phyloP scores from a whole-genome alignment of 192 early-diverging fungal genomes.

The Coemansia sp. region DNA sequence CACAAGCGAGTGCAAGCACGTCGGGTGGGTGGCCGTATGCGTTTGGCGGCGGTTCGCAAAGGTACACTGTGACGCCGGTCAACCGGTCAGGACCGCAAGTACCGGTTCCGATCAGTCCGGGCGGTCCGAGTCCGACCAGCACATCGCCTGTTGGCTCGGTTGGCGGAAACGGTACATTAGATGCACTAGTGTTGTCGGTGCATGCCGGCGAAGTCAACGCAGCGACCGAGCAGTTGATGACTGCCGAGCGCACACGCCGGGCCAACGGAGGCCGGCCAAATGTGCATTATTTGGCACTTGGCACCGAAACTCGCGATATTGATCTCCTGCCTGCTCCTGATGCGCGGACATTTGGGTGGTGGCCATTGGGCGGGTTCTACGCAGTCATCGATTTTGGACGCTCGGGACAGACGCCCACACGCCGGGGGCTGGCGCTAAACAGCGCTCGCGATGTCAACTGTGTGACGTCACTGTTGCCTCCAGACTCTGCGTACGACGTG shows the following conservation, averaged over 20 bases:
- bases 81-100: constrained; percentile 13
- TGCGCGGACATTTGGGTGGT: constrained; percentile 30
- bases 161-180: constrained; percentile 28
- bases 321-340: constrained; percentile 24
- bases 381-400: constrained; percentile 25
- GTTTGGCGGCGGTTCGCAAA: constrained; percentile 13
- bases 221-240: constrained; percentile 45
- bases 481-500: constrained; percentile 19
- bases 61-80: constrained; percentile 16
- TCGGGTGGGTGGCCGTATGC: constrained; percentile 12
- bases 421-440: constrained; percentile 23
- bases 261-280: background rate
- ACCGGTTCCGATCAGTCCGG: background rate
- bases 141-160: background rate
- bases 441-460: constrained; percentile 20
- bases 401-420: background rate
- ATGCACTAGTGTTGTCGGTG: constrained; percentile 39
- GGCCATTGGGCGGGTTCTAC: constrained; percentile 44
- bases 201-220: constrained; percentile 40
- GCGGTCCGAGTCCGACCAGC: background rate
- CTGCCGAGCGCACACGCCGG: constrained; percentile 20
- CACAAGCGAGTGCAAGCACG: background rate
- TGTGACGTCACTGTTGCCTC: constrained; percentile 18
- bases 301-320: constrained; percentile 25
- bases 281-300: constrained; percentile 26